A percentile compares a stretch with the other conserved stretches of the same genome.
Conservation (phyloP, 805 yeast species). For the Yarrowia phangngaensis region DNA sequence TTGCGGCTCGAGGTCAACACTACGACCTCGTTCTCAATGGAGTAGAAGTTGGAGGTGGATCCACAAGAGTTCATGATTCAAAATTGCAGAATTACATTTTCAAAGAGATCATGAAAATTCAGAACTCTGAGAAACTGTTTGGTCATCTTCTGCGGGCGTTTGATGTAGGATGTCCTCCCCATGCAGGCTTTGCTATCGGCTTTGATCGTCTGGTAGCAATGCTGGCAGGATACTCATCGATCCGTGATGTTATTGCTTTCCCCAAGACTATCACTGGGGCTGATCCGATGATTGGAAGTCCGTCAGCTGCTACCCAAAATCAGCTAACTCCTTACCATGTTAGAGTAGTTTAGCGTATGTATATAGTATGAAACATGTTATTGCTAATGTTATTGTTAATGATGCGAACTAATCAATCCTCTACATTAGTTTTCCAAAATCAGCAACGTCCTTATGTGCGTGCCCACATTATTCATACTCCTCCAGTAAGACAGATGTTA, state of each 20-base stretch:
- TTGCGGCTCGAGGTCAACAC: conserved; percentile 78
- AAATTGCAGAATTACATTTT: conserved; percentile 71
- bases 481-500: too few species aligned
- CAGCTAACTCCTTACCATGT: conserved; percentile 57
- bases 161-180: conserved; percentile 94
- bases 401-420: too few species aligned
- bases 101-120: conserved; percentile 56
- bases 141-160: conserved; percentile 83
- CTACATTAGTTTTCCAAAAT: too few species aligned
- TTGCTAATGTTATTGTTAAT: too few species aligned
- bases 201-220: conserved; percentile 91
- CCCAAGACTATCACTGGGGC: conserved; percentile 88
- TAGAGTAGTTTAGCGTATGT: conserved; percentile 29
- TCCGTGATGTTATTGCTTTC: conserved; percentile 91
- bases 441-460: too few species aligned
- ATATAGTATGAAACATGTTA: too few species aligned
- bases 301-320: conserved; percentile 55
- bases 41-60: conserved; percentile 95
- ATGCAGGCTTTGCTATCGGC: conserved; percentile 95
- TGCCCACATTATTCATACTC: too few species aligned
- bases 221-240: conserved; percentile 70
- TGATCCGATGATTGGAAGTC: conserved; percentile 85
- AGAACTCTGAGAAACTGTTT: conserved; percentile 58
- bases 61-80: conserved; percentile 89
- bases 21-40: conserved; percentile 93